Conservation (phyloP, 805 yeast species). For the Metschnikowia borealis region DNA sequence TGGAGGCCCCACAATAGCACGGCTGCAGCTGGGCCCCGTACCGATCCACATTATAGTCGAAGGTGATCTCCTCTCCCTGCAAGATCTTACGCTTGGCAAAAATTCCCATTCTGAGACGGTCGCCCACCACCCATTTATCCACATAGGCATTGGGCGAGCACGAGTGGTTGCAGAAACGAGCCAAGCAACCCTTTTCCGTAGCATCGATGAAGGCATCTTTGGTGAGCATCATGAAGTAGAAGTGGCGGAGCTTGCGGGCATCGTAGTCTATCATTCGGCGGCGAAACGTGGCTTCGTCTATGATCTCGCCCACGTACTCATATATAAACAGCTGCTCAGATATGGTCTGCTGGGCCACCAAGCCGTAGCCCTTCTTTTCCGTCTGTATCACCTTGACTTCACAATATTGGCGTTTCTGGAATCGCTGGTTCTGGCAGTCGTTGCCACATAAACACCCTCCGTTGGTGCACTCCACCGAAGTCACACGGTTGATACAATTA, state of each 20-base stretch:
- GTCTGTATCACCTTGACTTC: conserved; percentile 78
- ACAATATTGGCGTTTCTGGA: conserved; percentile 74
- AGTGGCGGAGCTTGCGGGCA: conserved; percentile 64
- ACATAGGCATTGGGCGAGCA: conserved; percentile 94
- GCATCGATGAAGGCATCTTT: conserved; percentile 94
- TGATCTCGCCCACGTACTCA: conserved; percentile 93
- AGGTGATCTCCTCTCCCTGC: conserved; percentile 86
- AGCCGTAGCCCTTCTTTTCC: conserved; percentile 84
- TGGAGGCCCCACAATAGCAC: conserved; percentile 89
- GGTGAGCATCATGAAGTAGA: conserved; percentile 94
- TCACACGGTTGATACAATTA: conserved; percentile 87
- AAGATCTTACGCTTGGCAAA: conserved; percentile 73
- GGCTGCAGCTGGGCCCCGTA: conserved; percentile 94
- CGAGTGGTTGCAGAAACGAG: conserved; percentile 91
- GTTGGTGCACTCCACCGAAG: conserved; percentile 86
- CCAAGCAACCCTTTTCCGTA: conserved; percentile 80
- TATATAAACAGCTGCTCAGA: conserved; percentile 69
- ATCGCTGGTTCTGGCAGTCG: conserved; percentile 81
- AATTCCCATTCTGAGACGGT: conserved; percentile 88
- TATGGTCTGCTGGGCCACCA: conserved; percentile 62
- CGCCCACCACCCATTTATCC: conserved; percentile 96
- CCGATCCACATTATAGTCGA: conserved; percentile 91
- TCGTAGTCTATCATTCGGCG: conserved; percentile 74
- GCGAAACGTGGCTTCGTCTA: conserved; percentile 73
- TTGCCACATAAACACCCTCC: conserved; percentile 68